Evolutionary conservation across 345 rosid genomes (phyloP).

Genomic region (Streptanthus diversifolius): DNA sequence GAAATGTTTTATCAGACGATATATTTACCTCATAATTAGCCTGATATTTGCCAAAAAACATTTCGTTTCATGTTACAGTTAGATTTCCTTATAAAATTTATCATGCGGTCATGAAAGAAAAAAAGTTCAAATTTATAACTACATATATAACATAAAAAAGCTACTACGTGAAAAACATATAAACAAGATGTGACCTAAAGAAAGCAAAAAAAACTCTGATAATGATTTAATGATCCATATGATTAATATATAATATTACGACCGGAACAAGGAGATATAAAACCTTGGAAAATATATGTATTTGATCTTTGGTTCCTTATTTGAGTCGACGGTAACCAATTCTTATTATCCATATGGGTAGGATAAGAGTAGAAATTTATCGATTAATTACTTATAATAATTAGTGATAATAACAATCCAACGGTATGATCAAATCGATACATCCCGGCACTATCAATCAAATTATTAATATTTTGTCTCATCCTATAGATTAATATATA

Average conservation of each 20-base stretch:
- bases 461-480: neutral
- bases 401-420: constrained; percentile 4
- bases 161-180: too few relatives aligned
- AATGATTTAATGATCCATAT: neutral
- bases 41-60: too few relatives aligned
- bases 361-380: neutral
- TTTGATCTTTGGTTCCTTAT: neutral
- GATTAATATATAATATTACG: neutral
- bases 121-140: too few relatives aligned
- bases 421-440: neutral
- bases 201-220: neutral
- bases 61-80: too few relatives aligned
- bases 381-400: neutral
- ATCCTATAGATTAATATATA: neutral
- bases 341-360: too few relatives aligned
- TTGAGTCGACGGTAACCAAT: neutral
- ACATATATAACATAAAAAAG: too few relatives aligned
- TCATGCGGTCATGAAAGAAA: too few relatives aligned
- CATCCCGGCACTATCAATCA: neutral
- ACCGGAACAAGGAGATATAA: neutral
- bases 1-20: too few relatives aligned
- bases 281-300: neutral
- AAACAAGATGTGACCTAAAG: too few relatives aligned
- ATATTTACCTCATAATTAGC: too few relatives aligned
- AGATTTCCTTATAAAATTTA: too few relatives aligned